A percentile compares a stretch with the other conserved stretches of the same genome.
Conservation (phyloP, 2,329 filamentous ascomycete genomes). For the Neophaeococcomyces mojaviensis region DNA sequence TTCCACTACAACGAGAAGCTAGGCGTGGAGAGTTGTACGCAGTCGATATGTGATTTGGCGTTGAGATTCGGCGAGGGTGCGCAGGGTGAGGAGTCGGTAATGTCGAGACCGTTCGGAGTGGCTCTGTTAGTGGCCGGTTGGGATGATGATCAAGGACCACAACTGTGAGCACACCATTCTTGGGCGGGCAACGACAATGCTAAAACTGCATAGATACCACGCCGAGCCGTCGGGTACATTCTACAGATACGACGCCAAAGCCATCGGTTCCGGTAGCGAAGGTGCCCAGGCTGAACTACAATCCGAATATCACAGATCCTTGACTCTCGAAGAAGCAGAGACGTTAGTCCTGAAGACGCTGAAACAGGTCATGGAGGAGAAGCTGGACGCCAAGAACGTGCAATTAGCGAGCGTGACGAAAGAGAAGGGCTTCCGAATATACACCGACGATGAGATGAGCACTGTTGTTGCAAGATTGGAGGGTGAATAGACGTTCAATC, state of each 20-base stretch:
- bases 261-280: constrained; percentile 94
- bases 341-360: constrained; percentile 92
- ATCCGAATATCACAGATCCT: constrained; percentile 97
- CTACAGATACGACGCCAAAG: constrained; percentile 98
- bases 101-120: constrained; percentile 95
- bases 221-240: constrained; percentile 97
- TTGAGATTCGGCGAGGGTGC: constrained; percentile 95
- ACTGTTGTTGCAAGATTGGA: constrained; percentile 68
- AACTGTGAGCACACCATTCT: constrained; percentile 54
- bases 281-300: constrained; percentile 96
- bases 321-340: constrained; percentile 88
- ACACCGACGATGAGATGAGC: constrained; percentile 95
- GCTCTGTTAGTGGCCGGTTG: constrained; percentile 93
- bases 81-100: constrained; percentile 96
- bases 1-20: constrained; percentile 98
- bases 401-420: constrained; percentile 96
- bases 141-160: constrained; percentile 84
- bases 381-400: constrained; percentile 96
- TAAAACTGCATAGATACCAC: constrained; percentile 60
- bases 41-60: constrained; percentile 96
- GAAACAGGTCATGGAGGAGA: constrained; percentile 99
- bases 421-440: constrained; percentile 97
- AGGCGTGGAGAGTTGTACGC: constrained; percentile 93
- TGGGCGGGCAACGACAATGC: neutral
- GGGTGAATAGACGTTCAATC: constrained; percentile 28